Evolutionary conservation across 1,284 basidiomycete species (phyloP).

Genomic region (Tetrapyrgos nigripes): DNA sequence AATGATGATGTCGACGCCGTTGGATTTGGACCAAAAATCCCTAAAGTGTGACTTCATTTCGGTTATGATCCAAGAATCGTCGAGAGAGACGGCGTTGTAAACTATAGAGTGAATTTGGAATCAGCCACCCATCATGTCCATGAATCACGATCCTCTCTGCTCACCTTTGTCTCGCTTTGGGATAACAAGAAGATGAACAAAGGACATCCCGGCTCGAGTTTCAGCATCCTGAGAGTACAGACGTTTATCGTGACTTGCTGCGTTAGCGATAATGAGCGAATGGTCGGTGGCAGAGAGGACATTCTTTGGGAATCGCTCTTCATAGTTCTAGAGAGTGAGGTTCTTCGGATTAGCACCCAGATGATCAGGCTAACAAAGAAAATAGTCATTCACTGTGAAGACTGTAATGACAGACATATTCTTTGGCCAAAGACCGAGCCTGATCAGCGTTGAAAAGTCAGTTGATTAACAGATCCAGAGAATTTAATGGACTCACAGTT

Average conservation of each 20-base stretch:
- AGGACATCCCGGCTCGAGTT: constrained; percentile 11
- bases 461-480: background rate
- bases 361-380: background rate
- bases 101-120: background rate
- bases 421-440: too few relatives aligned
- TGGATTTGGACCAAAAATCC: background rate
- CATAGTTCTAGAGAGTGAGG: background rate
- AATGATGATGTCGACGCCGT: background rate
- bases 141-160: too few relatives aligned
- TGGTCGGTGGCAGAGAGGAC: constrained; percentile 11
- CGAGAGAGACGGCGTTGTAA: constrained; percentile 6
- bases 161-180: constrained; percentile 7
- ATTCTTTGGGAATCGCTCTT: background rate
- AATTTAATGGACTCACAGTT: background rate
- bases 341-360: too few relatives aligned
- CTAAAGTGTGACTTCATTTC: constrained; percentile 4
- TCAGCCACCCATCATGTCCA: too few relatives aligned
- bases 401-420: constrained; percentile 5
- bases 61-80: background rate
- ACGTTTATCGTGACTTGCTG: constrained; percentile 11
- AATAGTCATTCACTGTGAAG: constrained; percentile 3
- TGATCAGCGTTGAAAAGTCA: too few relatives aligned
- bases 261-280: constrained; percentile 13
- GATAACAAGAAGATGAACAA: constrained; percentile 12
- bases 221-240: constrained; percentile 7